Evolutionary conservation across 768 basidiomycete genomes (phyloP), one percentile per base, ranked within the genome.

Genomic region (Hebeloma cylindrosporum): DNA sequence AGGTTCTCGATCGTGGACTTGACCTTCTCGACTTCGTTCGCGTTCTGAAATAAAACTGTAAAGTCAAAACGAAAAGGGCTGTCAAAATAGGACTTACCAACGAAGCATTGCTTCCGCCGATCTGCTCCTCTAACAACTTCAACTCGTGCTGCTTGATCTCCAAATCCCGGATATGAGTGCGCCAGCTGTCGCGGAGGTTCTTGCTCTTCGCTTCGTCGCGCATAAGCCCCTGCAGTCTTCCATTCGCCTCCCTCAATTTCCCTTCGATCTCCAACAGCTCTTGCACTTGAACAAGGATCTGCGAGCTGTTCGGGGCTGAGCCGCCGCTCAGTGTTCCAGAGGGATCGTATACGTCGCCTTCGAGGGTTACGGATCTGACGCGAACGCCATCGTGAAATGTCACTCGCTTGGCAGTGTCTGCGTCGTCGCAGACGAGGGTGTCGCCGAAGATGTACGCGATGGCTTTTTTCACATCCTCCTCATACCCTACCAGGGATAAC

Each of bases 341-440:
- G 2, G 96, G 95, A 51, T 99, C 96, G 63, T 99, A 98, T 8
- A 96, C 81, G 58, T 98, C 96, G 2, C 96, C 96, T 2, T 91
- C 85, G 16, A 96, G 73, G 5, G 96, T 99, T 35, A 98, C 93
- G 7, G 90, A 93, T 39, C 83, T 83, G 37, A 88, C 82, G 16
- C 75, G 72, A 10, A 86, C 74, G 7, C 80, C 71, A 14, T 60
- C 67, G 43, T 82, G 72, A 71, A 97, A 98, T 0, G 96, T 96
- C 31, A 96, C 88, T 0, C 70, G 66, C 60, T 92, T 91, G 1
- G 96, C 96, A 0, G 93, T 75, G 14, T 84, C 83, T 2, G 93
- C 79, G 54, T 95, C 92, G 36, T 84, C 82, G 61, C 94, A 97
- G 60, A 99, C 84, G 49, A 98, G 76, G 2, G 89, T 91, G 62